Evolutionary conservation across 257 asterid genomes (phyloP).

Genomic region (Solanum paucissectum): DNA sequence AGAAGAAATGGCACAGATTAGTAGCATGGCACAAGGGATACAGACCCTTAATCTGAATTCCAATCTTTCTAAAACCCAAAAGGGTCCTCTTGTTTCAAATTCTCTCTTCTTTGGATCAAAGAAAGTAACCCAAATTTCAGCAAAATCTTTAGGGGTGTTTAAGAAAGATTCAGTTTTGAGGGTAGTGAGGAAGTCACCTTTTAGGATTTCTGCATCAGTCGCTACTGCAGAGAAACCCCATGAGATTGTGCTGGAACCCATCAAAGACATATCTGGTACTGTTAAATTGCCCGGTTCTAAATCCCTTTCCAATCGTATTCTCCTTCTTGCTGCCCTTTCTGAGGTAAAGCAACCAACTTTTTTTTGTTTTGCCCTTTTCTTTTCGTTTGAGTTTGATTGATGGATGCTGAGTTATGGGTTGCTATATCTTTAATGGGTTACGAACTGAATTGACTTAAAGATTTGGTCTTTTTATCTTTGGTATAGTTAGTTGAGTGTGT

Average conservation of each 20-base stretch:
- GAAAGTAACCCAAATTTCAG: slow-evolving; percentile 9
- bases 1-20: slow-evolving; percentile 29
- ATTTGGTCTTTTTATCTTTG: not conserved
- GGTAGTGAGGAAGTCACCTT: slow-evolving; percentile 4
- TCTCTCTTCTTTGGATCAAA: slow-evolving; percentile 49
- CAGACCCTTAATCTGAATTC: slow-evolving; percentile 33
- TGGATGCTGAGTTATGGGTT: not conserved
- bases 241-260: slow-evolving; percentile 88
- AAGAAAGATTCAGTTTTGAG: slow-evolving; percentile 38
- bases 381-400: not conserved
- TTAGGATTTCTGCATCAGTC: slow-evolving; percentile 56
- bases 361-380: not conserved
- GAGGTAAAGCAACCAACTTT: slow-evolving; percentile 38
- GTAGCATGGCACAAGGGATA: slow-evolving; percentile 40
- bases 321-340: slow-evolving; percentile 93
- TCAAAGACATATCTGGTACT: slow-evolving; percentile 74
- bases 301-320: slow-evolving; percentile 90
- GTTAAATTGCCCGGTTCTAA: slow-evolving; percentile 98
- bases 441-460: not conserved
- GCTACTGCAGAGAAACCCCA: slow-evolving; percentile 79
- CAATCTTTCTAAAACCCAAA: slow-evolving; percentile 15
- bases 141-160: slow-evolving; percentile 28
- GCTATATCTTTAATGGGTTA: not conserved
- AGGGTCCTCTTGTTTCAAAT: slow-evolving; percentile 21
- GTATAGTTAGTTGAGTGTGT: not conserved